phyloP scores from a whole-genome alignment of 2,329 filamentous ascomycete species.

The Botrytis fabae region DNA sequence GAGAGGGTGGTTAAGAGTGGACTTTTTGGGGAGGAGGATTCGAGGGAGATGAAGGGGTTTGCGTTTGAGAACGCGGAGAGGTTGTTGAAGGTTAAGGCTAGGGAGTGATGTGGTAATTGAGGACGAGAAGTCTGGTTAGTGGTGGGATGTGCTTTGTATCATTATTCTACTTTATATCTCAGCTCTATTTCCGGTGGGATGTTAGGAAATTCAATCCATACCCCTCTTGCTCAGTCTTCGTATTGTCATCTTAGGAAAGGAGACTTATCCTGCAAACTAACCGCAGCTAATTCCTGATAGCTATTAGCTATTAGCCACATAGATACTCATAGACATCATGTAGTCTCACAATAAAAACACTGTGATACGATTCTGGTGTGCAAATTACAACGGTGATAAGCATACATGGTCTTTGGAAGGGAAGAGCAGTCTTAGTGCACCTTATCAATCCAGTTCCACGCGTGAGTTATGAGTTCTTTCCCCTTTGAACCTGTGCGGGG shows the following conservation, averaged over 20 bases:
- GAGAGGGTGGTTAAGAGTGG: conserved; percentile 51
- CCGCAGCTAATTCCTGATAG: background rate
- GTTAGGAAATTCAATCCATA: background rate
- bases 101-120: background rate
- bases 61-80: conserved; percentile 53
- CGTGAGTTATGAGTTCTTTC: background rate
- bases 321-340: background rate
- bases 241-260: background rate
- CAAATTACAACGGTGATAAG: rapidly evolving
- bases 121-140: too few relatives aligned
- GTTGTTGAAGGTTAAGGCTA: conserved; percentile 43
- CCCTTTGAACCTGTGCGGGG: rapidly evolving
- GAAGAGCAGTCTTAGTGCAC: background rate
- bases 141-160: too few relatives aligned
- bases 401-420: background rate
- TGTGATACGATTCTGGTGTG: background rate
- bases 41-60: conserved; percentile 49
- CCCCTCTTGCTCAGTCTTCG: background rate
- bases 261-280: rapidly evolving
- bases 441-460: background rate
- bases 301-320: background rate
- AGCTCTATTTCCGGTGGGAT: rapidly evolving
- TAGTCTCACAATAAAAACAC: background rate
- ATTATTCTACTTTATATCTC: background rate
- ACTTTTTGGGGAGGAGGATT: conserved; percentile 48